phyloP scores from a whole-genome alignment of 345 rosid species.

The Bruguiera parviflora region DNA sequence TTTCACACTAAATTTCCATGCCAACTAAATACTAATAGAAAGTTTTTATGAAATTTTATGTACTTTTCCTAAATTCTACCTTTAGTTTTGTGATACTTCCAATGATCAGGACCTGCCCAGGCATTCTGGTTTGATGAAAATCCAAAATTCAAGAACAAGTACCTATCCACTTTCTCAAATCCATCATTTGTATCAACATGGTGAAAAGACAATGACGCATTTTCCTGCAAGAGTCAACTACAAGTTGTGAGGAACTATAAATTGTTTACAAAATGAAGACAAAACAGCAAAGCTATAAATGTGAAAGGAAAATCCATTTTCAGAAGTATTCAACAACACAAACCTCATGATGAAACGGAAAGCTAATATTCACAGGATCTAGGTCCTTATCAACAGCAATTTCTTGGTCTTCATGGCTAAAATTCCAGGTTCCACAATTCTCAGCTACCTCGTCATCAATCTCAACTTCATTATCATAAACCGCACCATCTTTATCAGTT shows the following conservation, averaged over 20 bases:
- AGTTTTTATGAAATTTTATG: conserved; percentile 10
- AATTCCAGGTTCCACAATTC: conserved; percentile 42
- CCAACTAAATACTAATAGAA: neutral
- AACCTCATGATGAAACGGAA: conserved; percentile 62
- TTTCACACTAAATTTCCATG: conserved; percentile 7
- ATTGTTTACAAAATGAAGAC: conserved; percentile 10
- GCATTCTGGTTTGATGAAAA: conserved; percentile 67
- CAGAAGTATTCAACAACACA: conserved; percentile 7
- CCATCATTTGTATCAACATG: conserved; percentile 46
- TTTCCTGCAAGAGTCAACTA: conserved; percentile 43
- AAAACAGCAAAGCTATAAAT: neutral
- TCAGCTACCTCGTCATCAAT: conserved; percentile 51
- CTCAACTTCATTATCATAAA: conserved; percentile 36
- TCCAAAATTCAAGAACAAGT: conserved; percentile 68
- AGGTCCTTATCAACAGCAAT: conserved; percentile 43
- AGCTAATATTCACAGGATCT: conserved; percentile 43
- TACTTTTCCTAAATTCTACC: conserved; percentile 34
- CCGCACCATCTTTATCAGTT: conserved; percentile 24
- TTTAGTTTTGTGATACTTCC: conserved; percentile 81
- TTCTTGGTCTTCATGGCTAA: conserved; percentile 51
- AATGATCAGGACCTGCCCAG: conserved; percentile 99
- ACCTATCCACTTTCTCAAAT: conserved; percentile 59
- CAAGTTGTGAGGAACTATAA: conserved; percentile 5
- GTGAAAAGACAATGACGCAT: conserved; percentile 40
- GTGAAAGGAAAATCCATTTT: conserved; percentile 2